Evolutionary conservation across 768 basidiomycete species (phyloP).

Genomic region (Butyriboletus loyo): DNA sequence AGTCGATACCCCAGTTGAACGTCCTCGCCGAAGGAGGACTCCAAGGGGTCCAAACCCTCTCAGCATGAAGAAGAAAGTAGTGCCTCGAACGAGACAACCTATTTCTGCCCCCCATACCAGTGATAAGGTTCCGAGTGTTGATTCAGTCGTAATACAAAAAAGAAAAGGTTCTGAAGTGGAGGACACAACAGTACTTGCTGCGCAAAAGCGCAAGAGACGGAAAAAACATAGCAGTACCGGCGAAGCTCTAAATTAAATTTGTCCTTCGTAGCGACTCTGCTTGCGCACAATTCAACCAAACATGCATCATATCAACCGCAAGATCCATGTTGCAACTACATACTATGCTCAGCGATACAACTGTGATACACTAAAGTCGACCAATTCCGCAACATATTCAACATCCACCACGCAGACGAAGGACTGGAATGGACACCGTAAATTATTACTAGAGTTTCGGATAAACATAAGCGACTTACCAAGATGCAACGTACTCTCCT

Average conservation of each 20-base stretch:
- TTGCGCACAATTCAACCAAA: background rate
- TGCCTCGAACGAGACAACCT: slow-evolving; percentile 5
- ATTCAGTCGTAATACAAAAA: slow-evolving; percentile 12
- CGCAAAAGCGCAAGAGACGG: slow-evolving; percentile 25
- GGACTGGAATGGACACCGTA: slow-evolving; percentile 41
- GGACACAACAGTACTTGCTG: rapidly evolving
- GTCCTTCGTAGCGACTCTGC: too few species aligned
- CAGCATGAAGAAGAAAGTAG: slow-evolving; percentile 85
- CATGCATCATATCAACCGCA: background rate
- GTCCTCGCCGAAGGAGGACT: slow-evolving; percentile 57
- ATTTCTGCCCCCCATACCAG: background rate
- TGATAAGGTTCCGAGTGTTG: background rate
- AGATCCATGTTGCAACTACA: background rate
- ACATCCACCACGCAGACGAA: slow-evolving; percentile 78
- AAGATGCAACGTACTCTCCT: slow-evolving; percentile 69
- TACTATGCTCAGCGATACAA: background rate
- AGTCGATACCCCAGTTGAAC: slow-evolving; percentile 30
- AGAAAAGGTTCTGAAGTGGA: slow-evolving; percentile 8
- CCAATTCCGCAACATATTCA: slow-evolving; percentile 23
- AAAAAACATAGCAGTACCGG: slow-evolving; percentile 3
- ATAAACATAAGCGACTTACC: slow-evolving; percentile 17
- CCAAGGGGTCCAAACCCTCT: slow-evolving; percentile 91
- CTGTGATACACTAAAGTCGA: background rate
- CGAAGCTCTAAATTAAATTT: background rate
- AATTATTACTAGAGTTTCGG: background rate